Percentiles rank a stretch among this genome's conserved stretches.
Evolutionary conservation across 768 basidiomycete species (phyloP).

Genomic region (Ephemerocybe angulata): DNA sequence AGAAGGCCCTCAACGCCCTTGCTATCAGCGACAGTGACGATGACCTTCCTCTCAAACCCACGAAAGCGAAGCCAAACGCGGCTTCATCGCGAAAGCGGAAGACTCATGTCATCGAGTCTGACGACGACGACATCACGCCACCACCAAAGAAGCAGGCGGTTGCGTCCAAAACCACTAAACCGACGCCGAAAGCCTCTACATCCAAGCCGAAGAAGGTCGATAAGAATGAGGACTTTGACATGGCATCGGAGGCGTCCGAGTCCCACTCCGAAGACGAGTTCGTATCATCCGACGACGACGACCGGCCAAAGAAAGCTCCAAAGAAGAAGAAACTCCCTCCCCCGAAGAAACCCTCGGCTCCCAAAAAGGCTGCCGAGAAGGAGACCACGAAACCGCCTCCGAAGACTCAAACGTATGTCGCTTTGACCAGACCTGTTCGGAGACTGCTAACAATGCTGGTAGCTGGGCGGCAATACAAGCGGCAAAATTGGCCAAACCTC

Average conservation of each 20-base stretch:
- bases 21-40: slow-evolving; percentile 28
- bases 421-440: not conserved
- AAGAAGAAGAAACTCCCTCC: slow-evolving; percentile 8
- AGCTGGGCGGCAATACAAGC: slow-evolving; percentile 51
- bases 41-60: slow-evolving; percentile 20
- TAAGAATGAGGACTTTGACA: slow-evolving; percentile 27
- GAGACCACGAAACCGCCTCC: slow-evolving; percentile 14
- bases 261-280: slow-evolving; percentile 18
- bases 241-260: slow-evolving; percentile 14
- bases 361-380: slow-evolving; percentile 19
- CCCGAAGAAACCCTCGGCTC: slow-evolving; percentile 21
- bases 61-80: slow-evolving; percentile 7
- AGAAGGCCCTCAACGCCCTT: not conserved
- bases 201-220: slow-evolving; percentile 16
- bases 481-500: slow-evolving; percentile 43
- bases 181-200: slow-evolving; percentile 16
- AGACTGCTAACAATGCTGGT: not conserved
- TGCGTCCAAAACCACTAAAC: slow-evolving; percentile 18
- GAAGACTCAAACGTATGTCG: slow-evolving; percentile 13
- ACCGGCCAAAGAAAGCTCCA: slow-evolving; percentile 1
- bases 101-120: slow-evolving; percentile 24
- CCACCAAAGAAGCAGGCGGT: slow-evolving; percentile 39
- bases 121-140: slow-evolving; percentile 36
- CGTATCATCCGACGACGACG: slow-evolving; percentile 20
- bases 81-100: slow-evolving; percentile 12